Base-by-base conservation (phyloP, 352 stramenopile genomes). In the Phytophthora quininea region DNA sequence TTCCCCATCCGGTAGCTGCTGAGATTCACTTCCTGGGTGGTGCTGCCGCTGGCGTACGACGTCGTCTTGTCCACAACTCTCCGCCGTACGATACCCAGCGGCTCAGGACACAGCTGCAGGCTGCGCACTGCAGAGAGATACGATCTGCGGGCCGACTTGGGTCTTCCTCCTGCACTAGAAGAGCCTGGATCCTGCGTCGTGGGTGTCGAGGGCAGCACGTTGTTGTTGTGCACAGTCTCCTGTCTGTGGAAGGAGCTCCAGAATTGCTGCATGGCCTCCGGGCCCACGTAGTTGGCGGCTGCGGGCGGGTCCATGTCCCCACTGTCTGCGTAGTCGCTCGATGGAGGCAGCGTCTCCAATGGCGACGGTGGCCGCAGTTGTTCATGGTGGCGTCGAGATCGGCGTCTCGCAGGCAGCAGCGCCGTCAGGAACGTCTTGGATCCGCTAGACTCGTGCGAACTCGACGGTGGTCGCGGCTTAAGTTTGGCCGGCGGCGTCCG, bases 171-270 rank as follows among this genome's bases (percentile, higher is more conserved):
- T 24, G 19, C 15, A 0, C 46, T 29, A 19, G 63, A 43, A 3
- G 33, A 11, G 19, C 11, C 43, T 49, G 48, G 6, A 27, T 14
- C 51, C 24, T 30, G 58, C 33, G 58, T 58, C 1, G 64, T 50
- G 7, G 51, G 58, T 1, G 43, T 6, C 1, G 52, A 24, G 50
- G 55, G 32, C 19, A 70, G 58, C 2, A 49, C n/a, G 58, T 76
- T 76, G 67, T 89, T 79, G 66, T 89, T 87, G 59, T 78, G 74
- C 32, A 88, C 71, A 0, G 64, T 73, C 50, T 91, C 82, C 49
- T 94, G 79, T 2, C 77, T 80, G 33, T 92, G 86, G 57, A 94
- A 94, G 48, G 90, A 79, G 31, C 57, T 61, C 84, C 86, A 94
- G 67, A 92, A 92, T 29, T 73, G 64, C 11, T 81, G 64, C 57